Evolutionary conservation across 1,139 yeast species (phyloP).

Genomic region (Pichiaceae sp.): DNA sequence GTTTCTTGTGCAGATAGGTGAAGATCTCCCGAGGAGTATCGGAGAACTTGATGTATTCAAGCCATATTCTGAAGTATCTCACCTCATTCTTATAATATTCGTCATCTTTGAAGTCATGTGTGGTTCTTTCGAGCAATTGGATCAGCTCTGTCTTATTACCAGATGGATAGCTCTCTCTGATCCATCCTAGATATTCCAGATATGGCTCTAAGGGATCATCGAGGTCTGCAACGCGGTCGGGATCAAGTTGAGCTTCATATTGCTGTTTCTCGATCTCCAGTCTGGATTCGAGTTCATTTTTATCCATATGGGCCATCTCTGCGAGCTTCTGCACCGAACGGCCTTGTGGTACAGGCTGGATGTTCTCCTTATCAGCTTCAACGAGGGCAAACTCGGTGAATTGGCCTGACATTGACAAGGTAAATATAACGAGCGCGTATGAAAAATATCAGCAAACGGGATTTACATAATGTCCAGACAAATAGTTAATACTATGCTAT

Average conservation of each 20-base stretch:
- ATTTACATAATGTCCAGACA: no score
- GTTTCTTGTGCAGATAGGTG: constrained; percentile 62
- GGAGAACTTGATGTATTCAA: constrained; percentile 60
- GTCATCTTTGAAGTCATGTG: constrained; percentile 59
- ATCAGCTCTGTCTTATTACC: constrained; percentile 64
- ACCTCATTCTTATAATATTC: constrained; percentile 71
- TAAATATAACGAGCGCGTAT: not conserved
- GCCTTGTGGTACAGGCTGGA: constrained; percentile 62
- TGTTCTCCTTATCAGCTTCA: constrained; percentile 75
- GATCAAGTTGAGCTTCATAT: constrained; percentile 17
- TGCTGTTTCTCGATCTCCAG: constrained; percentile 30
- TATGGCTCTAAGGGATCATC: constrained; percentile 81
- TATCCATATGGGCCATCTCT: constrained; percentile 30
- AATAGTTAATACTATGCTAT: no score
- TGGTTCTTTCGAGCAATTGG: constrained; percentile 60
- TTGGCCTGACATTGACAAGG: not conserved
- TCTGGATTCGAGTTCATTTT: constrained; percentile 23
- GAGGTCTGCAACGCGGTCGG: constrained; percentile 37
- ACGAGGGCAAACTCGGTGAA: constrained; percentile 39
- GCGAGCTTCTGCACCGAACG: constrained; percentile 58
- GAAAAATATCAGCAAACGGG: not conserved
- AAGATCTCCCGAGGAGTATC: constrained; percentile 71
- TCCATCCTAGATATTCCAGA: constrained; percentile 69
- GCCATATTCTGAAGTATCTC: constrained; percentile 73
- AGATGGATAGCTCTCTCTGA: constrained; percentile 54